Evolutionary conservation across 176 grass and related monocot genomes (phyloP).

Genomic region (Dactylis glomerata): DNA sequence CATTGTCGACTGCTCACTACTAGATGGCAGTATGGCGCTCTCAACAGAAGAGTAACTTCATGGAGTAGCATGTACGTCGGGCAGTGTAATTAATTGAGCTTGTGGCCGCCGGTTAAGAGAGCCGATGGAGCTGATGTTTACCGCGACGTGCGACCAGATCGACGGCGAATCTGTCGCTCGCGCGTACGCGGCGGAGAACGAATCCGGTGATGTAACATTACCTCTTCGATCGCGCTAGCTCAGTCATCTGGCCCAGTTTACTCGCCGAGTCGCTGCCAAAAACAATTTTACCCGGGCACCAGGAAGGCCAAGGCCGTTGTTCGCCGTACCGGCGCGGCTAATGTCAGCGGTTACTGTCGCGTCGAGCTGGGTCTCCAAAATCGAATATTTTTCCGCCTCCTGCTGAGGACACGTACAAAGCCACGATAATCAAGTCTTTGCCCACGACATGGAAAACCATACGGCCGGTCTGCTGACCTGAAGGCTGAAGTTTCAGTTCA

Average conservation of each 20-base stretch:
- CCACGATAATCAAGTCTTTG: background rate
- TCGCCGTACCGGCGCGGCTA: background rate
- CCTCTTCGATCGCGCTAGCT: background rate
- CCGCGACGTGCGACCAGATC: background rate
- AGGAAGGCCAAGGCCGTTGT: background rate
- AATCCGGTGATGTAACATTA: background rate
- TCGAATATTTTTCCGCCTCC: background rate
- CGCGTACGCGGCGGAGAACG: background rate
- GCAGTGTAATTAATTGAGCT: background rate
- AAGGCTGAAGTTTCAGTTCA: too few relatives aligned
- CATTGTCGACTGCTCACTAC: too few relatives aligned
- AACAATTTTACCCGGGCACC: background rate
- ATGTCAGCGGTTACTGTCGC: background rate
- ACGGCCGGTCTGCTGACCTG: conserved; percentile 4
- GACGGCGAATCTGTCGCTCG: background rate
- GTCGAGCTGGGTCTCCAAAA: background rate
- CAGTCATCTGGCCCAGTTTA: background rate
- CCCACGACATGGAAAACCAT: background rate
- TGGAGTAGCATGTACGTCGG: background rate
- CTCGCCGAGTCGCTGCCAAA: background rate
- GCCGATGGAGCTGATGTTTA: background rate
- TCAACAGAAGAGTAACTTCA: too few relatives aligned
- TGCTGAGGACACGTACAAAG: background rate
- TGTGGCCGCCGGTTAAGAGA: background rate
- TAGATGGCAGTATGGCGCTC: too few relatives aligned